phyloP scores from a whole-genome alignment of 1,139 yeast genomes.

The Debaryomycetaceae sp. region DNA sequence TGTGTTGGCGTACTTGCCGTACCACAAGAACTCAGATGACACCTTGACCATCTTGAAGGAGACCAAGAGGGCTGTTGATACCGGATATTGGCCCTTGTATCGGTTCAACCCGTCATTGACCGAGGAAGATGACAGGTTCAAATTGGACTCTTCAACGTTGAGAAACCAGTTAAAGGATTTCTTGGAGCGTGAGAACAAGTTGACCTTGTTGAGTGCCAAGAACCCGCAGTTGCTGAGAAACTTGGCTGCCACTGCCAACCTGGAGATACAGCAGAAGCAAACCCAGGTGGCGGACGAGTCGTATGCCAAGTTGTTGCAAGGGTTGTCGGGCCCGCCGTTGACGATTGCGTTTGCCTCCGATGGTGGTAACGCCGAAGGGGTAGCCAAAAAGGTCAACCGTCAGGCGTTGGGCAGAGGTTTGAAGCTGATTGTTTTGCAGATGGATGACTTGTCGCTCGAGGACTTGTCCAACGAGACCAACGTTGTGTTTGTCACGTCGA shows the following conservation, averaged over 20 bases:
- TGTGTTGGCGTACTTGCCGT: constrained; percentile 86
- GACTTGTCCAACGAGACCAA: constrained; percentile 80
- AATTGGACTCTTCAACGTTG: constrained; percentile 79
- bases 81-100: constrained; percentile 95
- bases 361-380: constrained; percentile 86
- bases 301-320: constrained; percentile 70
- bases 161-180: constrained; percentile 73
- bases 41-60: constrained; percentile 76
- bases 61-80: constrained; percentile 84
- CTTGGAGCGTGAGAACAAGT: constrained; percentile 84
- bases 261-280: constrained; percentile 56
- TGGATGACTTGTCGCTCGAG: constrained; percentile 83
- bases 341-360: constrained; percentile 91
- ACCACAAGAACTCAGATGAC: constrained; percentile 58
- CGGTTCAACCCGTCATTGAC: constrained; percentile 66
- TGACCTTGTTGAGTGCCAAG: constrained; percentile 67
- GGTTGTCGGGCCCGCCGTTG: constrained; percentile 89
- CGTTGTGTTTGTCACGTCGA: constrained; percentile 76
- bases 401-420: constrained; percentile 87
- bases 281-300: constrained; percentile 72
- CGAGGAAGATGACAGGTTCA: constrained; percentile 53
- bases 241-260: constrained; percentile 58
- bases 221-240: constrained; percentile 78
- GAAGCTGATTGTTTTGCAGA: constrained; percentile 68
- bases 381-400: constrained; percentile 77